Base-by-base conservation (phyloP, 2,329 filamentous ascomycete species). In the Stachybotrys chlorohalonatus region DNA sequence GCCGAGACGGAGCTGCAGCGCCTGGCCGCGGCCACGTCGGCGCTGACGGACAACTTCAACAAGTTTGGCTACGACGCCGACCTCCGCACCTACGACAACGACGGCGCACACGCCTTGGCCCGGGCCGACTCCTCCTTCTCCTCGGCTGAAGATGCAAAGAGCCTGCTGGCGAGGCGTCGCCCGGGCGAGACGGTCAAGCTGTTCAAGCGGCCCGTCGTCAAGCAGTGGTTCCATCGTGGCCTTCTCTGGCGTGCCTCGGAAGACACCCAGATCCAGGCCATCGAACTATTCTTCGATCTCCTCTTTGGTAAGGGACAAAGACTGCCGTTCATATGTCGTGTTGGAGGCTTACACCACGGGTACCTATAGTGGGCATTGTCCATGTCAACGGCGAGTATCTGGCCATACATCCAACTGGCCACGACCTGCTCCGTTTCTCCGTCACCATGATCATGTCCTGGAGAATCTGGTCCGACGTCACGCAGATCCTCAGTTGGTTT, bases 201-300 rank as follows among this genome's bases (percentile, higher is more conserved):
- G 55, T 83, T 81, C 64, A 80, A 80, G 63, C 76, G 74, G 57
- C 83, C 84, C 0, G 76, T 81, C 7, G 73, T 86, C 4, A 75
- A 82, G 55, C 84, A 86, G 68, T 86, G 85, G 68, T 85, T 85
- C 61, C 82, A 86, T 63, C 81, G 81, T 56, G 83, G 82, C 0
- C 72, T 86, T 11, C 67, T 87, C 7, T 86, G 83, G 83, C 73
- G 84, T 52, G 78, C 81, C 2, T 75, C 75, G 7, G 77, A 79
- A 52, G 70, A 74, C 17, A 80, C 82, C n/a, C 77, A 85, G 65
- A 81, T 85, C 6, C 80, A 80, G 59, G 78, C 75, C 15, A 85
- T 85, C 61, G 84, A 86, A 64, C 75, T 87, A 1, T 86, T 86
- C 60, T 76, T 85, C 11, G 84, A 86, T 61, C 71, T 85, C 42